phyloP scores from a whole-genome alignment of 164 flowering plant genomes.

The Magnolia officinalis region DNA sequence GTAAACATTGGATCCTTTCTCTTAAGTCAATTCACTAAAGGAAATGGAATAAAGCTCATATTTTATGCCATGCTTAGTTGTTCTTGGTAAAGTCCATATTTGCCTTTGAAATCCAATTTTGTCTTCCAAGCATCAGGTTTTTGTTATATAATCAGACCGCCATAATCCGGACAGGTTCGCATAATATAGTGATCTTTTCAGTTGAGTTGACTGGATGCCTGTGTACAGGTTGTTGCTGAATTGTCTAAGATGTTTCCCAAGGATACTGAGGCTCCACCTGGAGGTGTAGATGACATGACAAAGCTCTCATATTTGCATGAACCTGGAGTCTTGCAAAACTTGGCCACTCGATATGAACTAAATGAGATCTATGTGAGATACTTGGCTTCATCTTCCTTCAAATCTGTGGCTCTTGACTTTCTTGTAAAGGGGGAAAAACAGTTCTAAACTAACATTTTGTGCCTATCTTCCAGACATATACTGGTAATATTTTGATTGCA shows the following conservation, averaged over 20 bases:
- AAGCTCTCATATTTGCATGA: conserved; percentile 98
- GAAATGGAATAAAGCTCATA: no score
- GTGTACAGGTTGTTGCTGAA: conserved; percentile 65
- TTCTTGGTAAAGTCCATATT: no score
- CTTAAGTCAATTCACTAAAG: no score
- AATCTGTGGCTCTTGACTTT: conserved; percentile 7
- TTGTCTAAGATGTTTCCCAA: conserved; percentile 79
- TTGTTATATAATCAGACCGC: not conserved
- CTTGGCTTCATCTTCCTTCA: not conserved
- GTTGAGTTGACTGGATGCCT: conserved; percentile 7
- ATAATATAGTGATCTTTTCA: not conserved
- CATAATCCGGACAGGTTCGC: not conserved
- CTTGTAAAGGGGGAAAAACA: not conserved
- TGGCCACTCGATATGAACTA: conserved; percentile 89
- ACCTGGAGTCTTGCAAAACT: conserved; percentile 91
- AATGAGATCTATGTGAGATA: conserved; percentile 94
- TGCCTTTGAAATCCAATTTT: no score
- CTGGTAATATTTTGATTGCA: conserved; percentile 96
- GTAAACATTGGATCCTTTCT: no score
- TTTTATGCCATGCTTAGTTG: no score
- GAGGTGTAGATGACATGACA: conserved; percentile 99
- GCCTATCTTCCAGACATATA: conserved; percentile 66
- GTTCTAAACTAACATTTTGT: not conserved
- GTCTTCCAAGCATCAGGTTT: no score
- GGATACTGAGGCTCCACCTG: conserved; percentile 96